Evolutionary conservation across 2,329 filamentous ascomycete genomes (phyloP), one percentile per base, ranked within the genome.

Genomic region (Penicillium olsonii): DNA sequence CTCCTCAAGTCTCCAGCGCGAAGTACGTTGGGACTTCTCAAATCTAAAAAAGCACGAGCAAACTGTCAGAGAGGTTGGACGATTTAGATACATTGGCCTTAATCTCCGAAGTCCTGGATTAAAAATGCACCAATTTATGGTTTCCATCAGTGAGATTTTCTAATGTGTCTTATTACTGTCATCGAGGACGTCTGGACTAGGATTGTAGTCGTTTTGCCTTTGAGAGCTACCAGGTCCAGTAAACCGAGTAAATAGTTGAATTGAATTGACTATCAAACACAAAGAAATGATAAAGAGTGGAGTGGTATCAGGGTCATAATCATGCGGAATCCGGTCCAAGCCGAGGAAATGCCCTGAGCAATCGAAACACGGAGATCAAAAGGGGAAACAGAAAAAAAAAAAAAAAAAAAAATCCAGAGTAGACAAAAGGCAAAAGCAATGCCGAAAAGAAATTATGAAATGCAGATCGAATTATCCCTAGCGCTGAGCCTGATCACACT

Each of bases 401-500:
- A 49, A 22, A 49, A 45, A 34, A 37, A 17, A 47, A 47, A 10
- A 18, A 45, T 35, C 38, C 19, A 8, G 22, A 24, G 22, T 5
- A 24, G 19, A 35, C 20, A 24, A 46, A 37, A 51, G 48, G 35
- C 12, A 22, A 54, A 17, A 8, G 22, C 9, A 37, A 26, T 31
- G 19, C 9, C n/a, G 45, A 38, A 43, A 45, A 50, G 37, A 12
- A 17, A 51, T 31, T 22, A 48, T 34, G 9, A 12, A 29, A 15
- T 17, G 12, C 41, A 15, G 6, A 24, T 29, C 9, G 20, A 12
- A 17, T 14, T 35, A 8, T 26, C 18, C 15, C 54, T 40, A 53
- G 55, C 51, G 67, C 59, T 58, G 68, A 27, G 75, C 75, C 35
- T 72, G 69, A 65, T 87, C 83, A 59, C 84, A 85, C 55, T 85